Conservation (phyloP, 306 rosid species). For the Alnus glutinosa region DNA sequence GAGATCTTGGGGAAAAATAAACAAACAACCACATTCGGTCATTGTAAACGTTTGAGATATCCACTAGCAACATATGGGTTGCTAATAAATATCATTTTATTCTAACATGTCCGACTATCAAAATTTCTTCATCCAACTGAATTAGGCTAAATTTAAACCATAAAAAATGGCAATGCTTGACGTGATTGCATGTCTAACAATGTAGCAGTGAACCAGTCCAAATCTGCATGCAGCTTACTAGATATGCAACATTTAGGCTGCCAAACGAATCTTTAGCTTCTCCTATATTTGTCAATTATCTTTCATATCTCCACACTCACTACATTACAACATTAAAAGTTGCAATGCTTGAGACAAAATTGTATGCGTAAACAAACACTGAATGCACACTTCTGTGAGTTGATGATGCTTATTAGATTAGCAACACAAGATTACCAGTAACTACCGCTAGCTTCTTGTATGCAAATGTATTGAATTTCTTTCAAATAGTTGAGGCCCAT, state of each 20-base stretch:
- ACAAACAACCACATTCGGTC: background rate
- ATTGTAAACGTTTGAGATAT: slow-evolving; percentile 3
- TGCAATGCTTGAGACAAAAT: background rate
- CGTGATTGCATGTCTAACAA: background rate
- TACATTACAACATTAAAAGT: background rate
- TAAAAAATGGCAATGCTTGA: background rate
- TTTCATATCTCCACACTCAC: background rate
- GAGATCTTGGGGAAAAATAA: background rate
- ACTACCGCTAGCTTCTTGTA: background rate
- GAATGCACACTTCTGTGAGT: background rate
- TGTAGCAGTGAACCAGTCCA: background rate
- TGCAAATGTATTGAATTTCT: background rate
- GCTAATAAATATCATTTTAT: slow-evolving; percentile 5
- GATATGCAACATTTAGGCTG: background rate
- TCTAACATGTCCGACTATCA: background rate
- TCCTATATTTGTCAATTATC: background rate
- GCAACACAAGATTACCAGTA: background rate
- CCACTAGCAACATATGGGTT: background rate
- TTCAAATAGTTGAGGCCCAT: background rate
- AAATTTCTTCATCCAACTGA: slow-evolving; percentile 2
- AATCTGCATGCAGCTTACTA: background rate
- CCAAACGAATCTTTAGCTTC: background rate
- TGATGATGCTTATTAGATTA: background rate
- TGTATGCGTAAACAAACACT: background rate
- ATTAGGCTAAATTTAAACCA: background rate